phyloP scores from a whole-genome alignment of 208 protist genomes.

The Plasmodiophora brassicae region DNA sequence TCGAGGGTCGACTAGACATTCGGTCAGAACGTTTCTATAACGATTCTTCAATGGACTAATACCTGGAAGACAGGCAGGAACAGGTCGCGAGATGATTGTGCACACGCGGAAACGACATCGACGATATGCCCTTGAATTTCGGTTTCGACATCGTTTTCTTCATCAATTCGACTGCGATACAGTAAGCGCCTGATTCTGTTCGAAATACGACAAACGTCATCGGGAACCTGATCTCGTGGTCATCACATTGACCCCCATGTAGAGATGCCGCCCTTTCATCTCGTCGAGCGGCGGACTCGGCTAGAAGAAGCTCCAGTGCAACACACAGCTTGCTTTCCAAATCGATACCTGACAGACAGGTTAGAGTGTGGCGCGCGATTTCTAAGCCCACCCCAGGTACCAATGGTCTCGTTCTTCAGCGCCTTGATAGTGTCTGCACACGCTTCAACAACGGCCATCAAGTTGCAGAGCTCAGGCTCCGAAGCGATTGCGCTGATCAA shows the following conservation, averaged over 20 bases:
- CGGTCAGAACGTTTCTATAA: too few species aligned
- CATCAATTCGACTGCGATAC: background rate
- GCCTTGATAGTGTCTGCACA: background rate
- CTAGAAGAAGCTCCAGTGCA: background rate
- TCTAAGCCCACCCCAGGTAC: background rate
- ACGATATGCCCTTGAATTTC: background rate
- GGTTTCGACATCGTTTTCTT: background rate
- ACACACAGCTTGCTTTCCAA: background rate
- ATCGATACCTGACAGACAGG: background rate
- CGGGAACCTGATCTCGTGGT: background rate
- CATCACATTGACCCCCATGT: background rate
- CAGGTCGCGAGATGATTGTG: background rate
- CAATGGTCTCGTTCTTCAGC: background rate
- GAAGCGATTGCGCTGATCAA: background rate
- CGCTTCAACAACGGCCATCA: background rate
- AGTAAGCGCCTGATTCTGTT: background rate
- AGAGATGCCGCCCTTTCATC: background rate
- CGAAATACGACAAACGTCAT: background rate
- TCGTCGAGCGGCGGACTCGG: background rate
- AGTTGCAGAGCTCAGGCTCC: background rate
- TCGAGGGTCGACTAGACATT: background rate
- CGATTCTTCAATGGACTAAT: too few species aligned
- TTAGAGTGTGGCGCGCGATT: background rate
- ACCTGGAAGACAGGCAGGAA: background rate
- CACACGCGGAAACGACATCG: background rate